These are phyloP conservation scores for Garcileccinum viscosum DNA, from an alignment of 1,284 basidiomycete species.

Conservation along the genomic window DNA sequence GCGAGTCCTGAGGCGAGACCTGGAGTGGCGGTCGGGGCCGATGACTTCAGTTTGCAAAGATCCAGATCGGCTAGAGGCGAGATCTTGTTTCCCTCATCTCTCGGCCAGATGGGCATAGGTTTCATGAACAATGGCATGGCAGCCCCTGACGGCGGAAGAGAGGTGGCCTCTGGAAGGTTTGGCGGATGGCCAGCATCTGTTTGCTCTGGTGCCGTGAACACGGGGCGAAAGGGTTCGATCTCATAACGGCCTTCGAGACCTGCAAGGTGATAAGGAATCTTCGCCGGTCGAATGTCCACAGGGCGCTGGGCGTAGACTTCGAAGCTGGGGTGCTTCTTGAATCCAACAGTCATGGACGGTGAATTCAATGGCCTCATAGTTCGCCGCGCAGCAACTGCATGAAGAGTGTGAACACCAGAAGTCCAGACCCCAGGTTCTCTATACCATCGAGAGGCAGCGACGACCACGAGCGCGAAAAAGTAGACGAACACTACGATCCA, in stretches of 20 bases:
- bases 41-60: constrained; percentile 7
- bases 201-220: constrained; percentile 27
- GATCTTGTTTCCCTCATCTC: background rate
- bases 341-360: constrained; percentile 39
- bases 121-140: constrained; percentile 16
- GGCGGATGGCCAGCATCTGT: constrained; percentile 23
- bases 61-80: constrained; percentile 18
- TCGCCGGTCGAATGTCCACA: constrained; percentile 40
- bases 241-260: constrained; percentile 50
- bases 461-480: constrained; percentile 44
- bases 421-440: constrained; percentile 60
- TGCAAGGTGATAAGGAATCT: constrained; percentile 43
- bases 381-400: constrained; percentile 39
- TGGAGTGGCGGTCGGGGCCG: constrained; percentile 41
- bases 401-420: constrained; percentile 55
- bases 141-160: constrained; percentile 20
- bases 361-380: constrained; percentile 38
- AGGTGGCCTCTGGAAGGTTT: constrained; percentile 34
- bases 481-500: constrained; percentile 50
- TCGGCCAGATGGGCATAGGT: constrained; percentile 16
- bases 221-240: constrained; percentile 52
- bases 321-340: constrained; percentile 39
- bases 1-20: constrained; percentile 30
- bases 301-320: constrained; percentile 52
- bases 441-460: constrained; percentile 42